phyloP scores from a whole-genome alignment of 805 yeast species.

The Grigorovia humatica region DNA sequence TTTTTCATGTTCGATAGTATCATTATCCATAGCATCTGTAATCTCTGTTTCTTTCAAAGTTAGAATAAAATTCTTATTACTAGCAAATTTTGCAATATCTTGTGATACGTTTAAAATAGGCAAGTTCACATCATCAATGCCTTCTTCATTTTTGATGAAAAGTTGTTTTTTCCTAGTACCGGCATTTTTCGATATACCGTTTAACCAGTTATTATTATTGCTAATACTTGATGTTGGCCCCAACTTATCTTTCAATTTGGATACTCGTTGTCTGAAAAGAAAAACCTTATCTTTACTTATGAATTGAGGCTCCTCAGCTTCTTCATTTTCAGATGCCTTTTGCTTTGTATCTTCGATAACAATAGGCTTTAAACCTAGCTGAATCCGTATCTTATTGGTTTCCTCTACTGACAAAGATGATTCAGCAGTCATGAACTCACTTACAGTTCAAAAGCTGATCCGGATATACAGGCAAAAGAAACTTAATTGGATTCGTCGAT shows the following conservation, averaged over 20 bases:
- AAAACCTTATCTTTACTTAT: constrained; percentile 7
- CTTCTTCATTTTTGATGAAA: constrained; percentile 11
- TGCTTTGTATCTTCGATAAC: constrained; percentile 15
- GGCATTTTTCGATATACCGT: constrained; percentile 6
- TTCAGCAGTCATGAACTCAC: constrained; percentile 13
- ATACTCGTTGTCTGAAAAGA: constrained; percentile 17
- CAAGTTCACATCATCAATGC: constrained; percentile 14
- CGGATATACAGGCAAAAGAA: background rate
- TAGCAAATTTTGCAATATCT: constrained; percentile 32
- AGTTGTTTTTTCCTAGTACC: constrained; percentile 5
- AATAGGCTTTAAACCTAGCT: constrained; percentile 34
- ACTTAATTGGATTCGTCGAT: no score
- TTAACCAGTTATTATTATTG: constrained; percentile 16
- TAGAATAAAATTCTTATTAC: constrained; percentile 37
- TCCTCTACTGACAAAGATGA: constrained; percentile 31
- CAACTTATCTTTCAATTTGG: constrained; percentile 1
- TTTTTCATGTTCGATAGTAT: constrained; percentile 20
- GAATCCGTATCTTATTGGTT: constrained; percentile 33
- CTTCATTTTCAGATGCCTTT: constrained; percentile 1
- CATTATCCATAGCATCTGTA: constrained; percentile 18
- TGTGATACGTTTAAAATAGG: constrained; percentile 38
- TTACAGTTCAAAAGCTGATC: background rate
- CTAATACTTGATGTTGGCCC: constrained; percentile 1
- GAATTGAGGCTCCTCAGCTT: constrained; percentile 3
- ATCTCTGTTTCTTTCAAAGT: constrained; percentile 41